phyloP scores from a whole-genome alignment of 2,329 filamentous ascomycete genomes.

The Penicillium thymicola region DNA sequence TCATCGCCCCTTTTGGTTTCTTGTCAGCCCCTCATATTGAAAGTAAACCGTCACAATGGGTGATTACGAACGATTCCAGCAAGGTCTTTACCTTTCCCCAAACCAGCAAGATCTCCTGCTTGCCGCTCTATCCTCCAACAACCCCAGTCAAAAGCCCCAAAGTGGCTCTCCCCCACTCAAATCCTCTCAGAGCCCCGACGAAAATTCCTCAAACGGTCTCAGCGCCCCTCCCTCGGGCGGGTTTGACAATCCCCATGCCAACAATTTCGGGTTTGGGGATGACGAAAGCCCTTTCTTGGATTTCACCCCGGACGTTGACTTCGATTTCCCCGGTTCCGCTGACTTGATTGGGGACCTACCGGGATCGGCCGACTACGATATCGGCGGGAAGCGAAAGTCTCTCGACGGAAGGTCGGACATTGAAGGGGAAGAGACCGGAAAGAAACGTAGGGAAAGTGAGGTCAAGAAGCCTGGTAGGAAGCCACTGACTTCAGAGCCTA shows the following conservation, averaged over 20 bases:
- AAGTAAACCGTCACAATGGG: conserved; percentile 29
- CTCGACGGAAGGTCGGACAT: conserved; percentile 56
- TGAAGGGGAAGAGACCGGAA: conserved; percentile 61
- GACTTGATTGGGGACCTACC: conserved; percentile 76
- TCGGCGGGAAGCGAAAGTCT: conserved; percentile 60
- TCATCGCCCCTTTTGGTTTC: not conserved
- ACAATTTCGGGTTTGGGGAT: conserved; percentile 49
- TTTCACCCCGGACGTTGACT: conserved; percentile 76
- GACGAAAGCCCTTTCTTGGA: conserved; percentile 81
- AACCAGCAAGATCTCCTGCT: conserved; percentile 74
- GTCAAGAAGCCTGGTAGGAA: conserved; percentile 96
- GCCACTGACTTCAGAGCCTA: conserved; percentile 91
- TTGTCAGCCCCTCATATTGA: not conserved
- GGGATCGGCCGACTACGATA: conserved; percentile 47
- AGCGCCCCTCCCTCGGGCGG: conserved; percentile 31
- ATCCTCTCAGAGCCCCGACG: conserved; percentile 35
- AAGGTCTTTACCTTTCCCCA: conserved; percentile 67
- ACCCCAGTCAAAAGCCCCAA: conserved; percentile 35
- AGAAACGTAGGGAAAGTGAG: conserved; percentile 71
- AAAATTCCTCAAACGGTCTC: conserved; percentile 44
- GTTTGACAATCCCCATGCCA: conserved; percentile 40
- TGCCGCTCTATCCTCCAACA: conserved; percentile 72
- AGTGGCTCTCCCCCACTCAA: conserved; percentile 24
- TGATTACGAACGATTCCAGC: conserved; percentile 42
- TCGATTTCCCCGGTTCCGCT: conserved; percentile 60